Conservation (phyloP, 495 filamentous ascomycete species). For the Symbiotaphrina buchneri region DNA sequence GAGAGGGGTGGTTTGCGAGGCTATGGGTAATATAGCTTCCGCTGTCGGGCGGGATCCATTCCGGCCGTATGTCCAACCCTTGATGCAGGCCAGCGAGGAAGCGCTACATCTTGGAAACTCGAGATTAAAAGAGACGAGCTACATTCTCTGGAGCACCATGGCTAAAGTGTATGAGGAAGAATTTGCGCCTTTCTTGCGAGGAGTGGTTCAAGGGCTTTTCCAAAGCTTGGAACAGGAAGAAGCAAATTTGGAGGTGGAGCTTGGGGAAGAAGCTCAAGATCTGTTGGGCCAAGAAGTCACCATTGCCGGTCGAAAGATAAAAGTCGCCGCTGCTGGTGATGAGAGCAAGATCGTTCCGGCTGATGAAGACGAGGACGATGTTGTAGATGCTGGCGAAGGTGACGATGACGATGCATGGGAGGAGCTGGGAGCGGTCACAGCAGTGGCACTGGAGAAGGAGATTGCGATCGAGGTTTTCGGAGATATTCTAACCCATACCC, state of each 20-base stretch:
- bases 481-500: slow-evolving; percentile 73
- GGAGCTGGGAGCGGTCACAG: slow-evolving; percentile 58
- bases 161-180: slow-evolving; percentile 86
- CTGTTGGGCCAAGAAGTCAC: slow-evolving; percentile 56
- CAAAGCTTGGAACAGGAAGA: slow-evolving; percentile 78
- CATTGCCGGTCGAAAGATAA: slow-evolving; percentile 63
- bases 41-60: slow-evolving; percentile 76
- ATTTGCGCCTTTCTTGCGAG: slow-evolving; percentile 67
- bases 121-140: slow-evolving; percentile 80
- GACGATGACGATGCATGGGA: slow-evolving; percentile 71
- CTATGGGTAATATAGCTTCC: slow-evolving; percentile 75
- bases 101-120: slow-evolving; percentile 77
- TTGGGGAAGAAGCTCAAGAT: slow-evolving; percentile 57
- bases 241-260: slow-evolving; percentile 56
- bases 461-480: slow-evolving; percentile 89
- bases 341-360: slow-evolving; percentile 4
- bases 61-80: slow-evolving; percentile 66
- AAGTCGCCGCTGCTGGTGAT: slow-evolving; percentile 31
- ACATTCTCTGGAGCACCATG: slow-evolving; percentile 86
- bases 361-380: slow-evolving; percentile 24
- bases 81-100: slow-evolving; percentile 84
- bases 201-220: slow-evolving; percentile 67
- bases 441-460: slow-evolving; percentile 87
- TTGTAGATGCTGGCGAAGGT: slow-evolving; percentile 35
- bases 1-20: slow-evolving; percentile 69